These are phyloP conservation scores for Sporisorium reilianum DNA, from an alignment of 1,284 basidiomycete genomes.

Conservation along the genomic window DNA sequence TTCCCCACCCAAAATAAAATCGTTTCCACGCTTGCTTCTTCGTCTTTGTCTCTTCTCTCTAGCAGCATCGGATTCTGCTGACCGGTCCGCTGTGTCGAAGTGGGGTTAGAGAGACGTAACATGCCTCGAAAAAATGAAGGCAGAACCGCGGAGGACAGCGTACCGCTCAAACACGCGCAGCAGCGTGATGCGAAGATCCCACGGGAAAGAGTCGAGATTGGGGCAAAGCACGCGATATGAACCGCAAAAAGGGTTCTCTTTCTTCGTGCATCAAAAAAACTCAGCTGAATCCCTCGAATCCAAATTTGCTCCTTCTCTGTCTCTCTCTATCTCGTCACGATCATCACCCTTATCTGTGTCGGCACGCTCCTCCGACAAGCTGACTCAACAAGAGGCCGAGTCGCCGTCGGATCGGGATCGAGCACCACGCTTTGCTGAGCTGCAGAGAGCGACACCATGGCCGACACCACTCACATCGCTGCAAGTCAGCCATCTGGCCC, in stretches of 20 bases:
- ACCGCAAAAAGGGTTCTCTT: constrained; percentile 7
- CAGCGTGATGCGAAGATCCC: constrained; percentile 4
- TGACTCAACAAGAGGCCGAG: background rate
- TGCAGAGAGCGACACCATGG: constrained; percentile 14
- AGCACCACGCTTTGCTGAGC: background rate
- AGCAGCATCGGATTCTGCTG: too few relatives aligned
- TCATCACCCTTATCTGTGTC: too few relatives aligned
- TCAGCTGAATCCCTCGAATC: background rate
- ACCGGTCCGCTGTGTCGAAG: background rate
- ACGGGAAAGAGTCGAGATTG: too few relatives aligned
- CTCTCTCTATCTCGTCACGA: background rate
- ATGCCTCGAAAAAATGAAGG: background rate
- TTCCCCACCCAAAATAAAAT: background rate
- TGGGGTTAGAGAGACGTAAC: background rate
- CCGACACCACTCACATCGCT: constrained; percentile 10
- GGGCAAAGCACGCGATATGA: constrained; percentile 24
- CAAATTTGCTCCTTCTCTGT: background rate
- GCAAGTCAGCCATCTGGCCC: constrained; percentile 1
- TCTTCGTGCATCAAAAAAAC: constrained; percentile 12
- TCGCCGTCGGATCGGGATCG: background rate
- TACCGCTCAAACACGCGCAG: background rate
- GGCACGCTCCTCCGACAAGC: background rate
- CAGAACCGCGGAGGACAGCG: constrained; percentile 10
- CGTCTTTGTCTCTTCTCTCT: too few relatives aligned
- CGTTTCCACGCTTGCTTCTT: constrained; percentile 5